These are phyloP conservation scores for Pseudogymnoascus verrucosus DNA, from an alignment of 2,329 filamentous ascomycete genomes.

Conservation along the genomic window DNA sequence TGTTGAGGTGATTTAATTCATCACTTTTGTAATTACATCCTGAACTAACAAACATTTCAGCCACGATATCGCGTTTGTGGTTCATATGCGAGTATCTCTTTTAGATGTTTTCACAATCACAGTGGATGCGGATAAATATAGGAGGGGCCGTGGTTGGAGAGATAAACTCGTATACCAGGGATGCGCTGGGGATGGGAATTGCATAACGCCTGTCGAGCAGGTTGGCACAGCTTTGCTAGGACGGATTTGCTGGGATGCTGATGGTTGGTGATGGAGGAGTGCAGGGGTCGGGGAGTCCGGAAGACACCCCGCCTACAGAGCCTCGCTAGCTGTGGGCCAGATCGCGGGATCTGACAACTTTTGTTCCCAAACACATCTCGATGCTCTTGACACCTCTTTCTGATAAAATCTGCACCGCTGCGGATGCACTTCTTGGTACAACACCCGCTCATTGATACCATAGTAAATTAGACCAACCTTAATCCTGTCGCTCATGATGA, in stretches of 20 bases:
- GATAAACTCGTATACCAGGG: no score
- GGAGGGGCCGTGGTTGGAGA: neutral
- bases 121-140: neutral
- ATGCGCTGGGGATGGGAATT: no score
- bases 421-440: neutral
- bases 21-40: neutral
- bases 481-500: neutral
- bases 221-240: neutral
- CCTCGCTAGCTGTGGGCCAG: neutral
- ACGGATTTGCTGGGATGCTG: neutral
- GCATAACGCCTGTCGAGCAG: neutral
- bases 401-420: neutral
- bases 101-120: neutral
- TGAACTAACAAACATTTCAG: neutral
- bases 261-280: neutral
- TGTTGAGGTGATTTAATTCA: neutral
- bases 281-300: neutral
- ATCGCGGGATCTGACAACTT: neutral
- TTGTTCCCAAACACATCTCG: neutral
- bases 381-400: neutral
- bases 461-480: neutral
- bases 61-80: neutral
- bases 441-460: neutral
- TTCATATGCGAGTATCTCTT: neutral
- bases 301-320: neutral